These are phyloP conservation scores for Sphagnum tenellum DNA, from an alignment of 225 moss, liverwort and hornwort species.

Conservation along the genomic window DNA sequence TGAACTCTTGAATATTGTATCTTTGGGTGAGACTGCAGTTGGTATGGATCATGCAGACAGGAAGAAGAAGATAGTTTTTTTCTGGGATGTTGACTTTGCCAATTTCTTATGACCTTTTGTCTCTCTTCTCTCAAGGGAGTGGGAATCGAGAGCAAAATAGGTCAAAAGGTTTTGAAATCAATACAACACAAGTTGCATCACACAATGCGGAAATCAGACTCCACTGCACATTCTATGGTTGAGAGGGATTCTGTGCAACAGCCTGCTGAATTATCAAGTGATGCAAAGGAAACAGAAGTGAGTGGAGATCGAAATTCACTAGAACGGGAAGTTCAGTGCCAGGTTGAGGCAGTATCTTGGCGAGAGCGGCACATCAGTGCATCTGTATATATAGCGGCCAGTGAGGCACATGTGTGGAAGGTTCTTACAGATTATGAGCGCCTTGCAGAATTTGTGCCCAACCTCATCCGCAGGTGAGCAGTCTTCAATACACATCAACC, in stretches of 20 bases:
- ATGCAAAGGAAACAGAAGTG: slow-evolving; percentile 19
- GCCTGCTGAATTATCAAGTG: slow-evolving; percentile 11
- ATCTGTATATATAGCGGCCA: slow-evolving; percentile 56
- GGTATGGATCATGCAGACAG: no score
- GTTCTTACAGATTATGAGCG: slow-evolving; percentile 88
- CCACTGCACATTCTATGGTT: slow-evolving; percentile 8
- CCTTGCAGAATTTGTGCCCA: slow-evolving; percentile 89
- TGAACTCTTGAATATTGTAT: no score
- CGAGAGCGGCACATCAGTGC: slow-evolving; percentile 89
- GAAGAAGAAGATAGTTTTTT: no score
- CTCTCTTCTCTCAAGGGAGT: slow-evolving; percentile 17
- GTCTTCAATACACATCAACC: background rate
- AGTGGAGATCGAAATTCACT: slow-evolving; percentile 15
- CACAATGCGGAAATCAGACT: slow-evolving; percentile 15
- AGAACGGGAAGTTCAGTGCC: slow-evolving; percentile 51
- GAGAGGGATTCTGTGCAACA: slow-evolving; percentile 9
- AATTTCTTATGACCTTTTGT: no score
- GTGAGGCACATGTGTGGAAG: slow-evolving; percentile 67
- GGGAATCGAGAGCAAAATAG: slow-evolving; percentile 13
- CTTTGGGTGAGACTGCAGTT: no score
- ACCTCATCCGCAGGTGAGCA: slow-evolving; percentile 70
- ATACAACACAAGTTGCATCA: slow-evolving; percentile 2
- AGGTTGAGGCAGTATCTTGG: slow-evolving; percentile 89
- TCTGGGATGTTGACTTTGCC: no score
- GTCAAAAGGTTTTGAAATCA: slow-evolving; percentile 12